Percentiles rank a stretch among this genome's conserved stretches.
These are phyloP conservation scores for Phaeodactylum tricornutum DNA, from an alignment of 108 stramenopile species.

Conservation along the genomic window DNA sequence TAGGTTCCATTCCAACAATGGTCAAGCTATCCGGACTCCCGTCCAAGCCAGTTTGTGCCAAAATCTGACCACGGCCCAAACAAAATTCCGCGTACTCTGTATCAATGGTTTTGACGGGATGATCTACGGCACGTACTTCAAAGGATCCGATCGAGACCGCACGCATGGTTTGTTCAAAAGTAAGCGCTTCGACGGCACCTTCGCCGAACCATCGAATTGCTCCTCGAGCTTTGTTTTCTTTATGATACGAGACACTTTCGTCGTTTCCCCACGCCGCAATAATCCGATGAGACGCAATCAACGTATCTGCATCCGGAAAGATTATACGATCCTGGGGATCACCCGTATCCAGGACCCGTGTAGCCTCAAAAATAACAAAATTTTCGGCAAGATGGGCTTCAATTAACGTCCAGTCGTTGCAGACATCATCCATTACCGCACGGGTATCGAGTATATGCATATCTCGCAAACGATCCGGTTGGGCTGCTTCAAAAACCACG, in stretches of 20 bases:
- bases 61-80: constrained; percentile 21
- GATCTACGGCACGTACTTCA: constrained; percentile 12
- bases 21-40: constrained; percentile 10
- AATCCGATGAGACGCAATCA: constrained; percentile 19
- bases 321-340: constrained; percentile 39
- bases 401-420: constrained; percentile 33
- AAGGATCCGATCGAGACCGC: constrained; percentile 24
- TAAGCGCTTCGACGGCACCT: constrained; percentile 3
- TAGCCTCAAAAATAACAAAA: constrained; percentile 43
- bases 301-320: constrained; percentile 13
- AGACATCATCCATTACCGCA: constrained; percentile 15
- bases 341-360: constrained; percentile 28
- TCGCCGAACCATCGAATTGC: constrained; percentile 29
- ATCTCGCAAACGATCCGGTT: constrained; percentile 23
- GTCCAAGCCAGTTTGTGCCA: constrained; percentile 15
- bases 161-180: constrained; percentile 15
- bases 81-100: constrained; percentile 39
- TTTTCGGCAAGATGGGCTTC: constrained; percentile 12
- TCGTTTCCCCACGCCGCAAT: constrained; percentile 63
- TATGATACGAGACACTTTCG: constrained; percentile 25
- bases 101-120: constrained; percentile 19
- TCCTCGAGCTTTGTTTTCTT: constrained; percentile 17
- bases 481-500: constrained; percentile 14
- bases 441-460: constrained; percentile 25
- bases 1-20: constrained; percentile 21